Base-by-base conservation (phyloP, 2,329 filamentous ascomycete genomes). In the Colletotrichum lentis region DNA sequence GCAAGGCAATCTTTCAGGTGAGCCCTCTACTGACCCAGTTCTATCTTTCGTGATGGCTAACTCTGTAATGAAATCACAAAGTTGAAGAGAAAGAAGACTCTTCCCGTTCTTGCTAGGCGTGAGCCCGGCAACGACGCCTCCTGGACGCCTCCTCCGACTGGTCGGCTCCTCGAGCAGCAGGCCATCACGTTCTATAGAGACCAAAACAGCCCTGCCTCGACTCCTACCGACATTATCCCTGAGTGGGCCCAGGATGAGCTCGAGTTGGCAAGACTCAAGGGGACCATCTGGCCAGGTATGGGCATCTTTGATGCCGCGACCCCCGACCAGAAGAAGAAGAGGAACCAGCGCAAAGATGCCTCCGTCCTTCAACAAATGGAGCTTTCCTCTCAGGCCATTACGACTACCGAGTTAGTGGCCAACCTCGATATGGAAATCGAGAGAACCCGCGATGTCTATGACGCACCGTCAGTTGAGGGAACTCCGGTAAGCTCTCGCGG, bases 241-340 rank as follows among this genome's bases (percentile, higher is more conserved):
- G 64, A 69, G 5, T 49, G 53, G 35, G 31, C 11, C n/a, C 50
- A 59, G 14, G 62, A 69, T 27, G 64, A 63, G 46, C 22, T 54
- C 7, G 67, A 69, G 41, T 39, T 46, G 43, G 46, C 53, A 5
- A 49, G 67, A 24, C 67, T 94, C 61, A 94, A 94, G 76, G 91
- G 91, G 2, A 81, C 90, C n/a, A 81, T 88, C 54, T 93, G 89
- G 84, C 89, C 90, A 3, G 92, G 92, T 20, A 94, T 94, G 91
- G 86, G 87, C 61, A 84, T 93, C n/a, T 94, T 94, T 75, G 92
- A 95, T 77, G 88, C 92, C 61, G 92, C 92, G 5, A 91, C 90
- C 5, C 85, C 88, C 18, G 87, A 90, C 69, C 90, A 91, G 84
- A 90, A 88, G 73, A 85, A 89, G 53, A 92, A 88, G 79, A 84